Evolutionary conservation across 2,329 filamentous ascomycete species (phyloP).

Genomic region (Daldinia eschscholtzii): DNA sequence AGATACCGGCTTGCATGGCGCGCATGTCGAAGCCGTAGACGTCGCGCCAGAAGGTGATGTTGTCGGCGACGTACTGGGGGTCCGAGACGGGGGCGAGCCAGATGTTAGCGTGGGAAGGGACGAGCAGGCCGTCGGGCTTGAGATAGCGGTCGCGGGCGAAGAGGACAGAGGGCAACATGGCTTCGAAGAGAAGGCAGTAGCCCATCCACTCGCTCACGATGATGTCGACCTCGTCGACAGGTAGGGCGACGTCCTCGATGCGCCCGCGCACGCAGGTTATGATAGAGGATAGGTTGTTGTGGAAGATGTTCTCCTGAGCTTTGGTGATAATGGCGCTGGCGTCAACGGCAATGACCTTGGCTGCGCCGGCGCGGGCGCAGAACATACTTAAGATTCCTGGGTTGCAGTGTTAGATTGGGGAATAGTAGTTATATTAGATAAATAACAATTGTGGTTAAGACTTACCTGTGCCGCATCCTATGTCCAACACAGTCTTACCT

Average conservation of each 20-base stretch:
- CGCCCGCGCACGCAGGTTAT: constrained; percentile 87
- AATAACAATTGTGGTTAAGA: constrained; percentile 5
- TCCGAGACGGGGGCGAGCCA: constrained; percentile 86
- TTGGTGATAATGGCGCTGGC: constrained; percentile 91
- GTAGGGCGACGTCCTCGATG: constrained; percentile 86
- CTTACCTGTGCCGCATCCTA: constrained; percentile 82
- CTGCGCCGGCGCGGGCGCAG: constrained; percentile 89
- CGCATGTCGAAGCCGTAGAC: constrained; percentile 97
- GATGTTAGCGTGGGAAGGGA: constrained; percentile 86
- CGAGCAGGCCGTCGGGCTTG: constrained; percentile 81
- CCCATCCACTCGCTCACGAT: constrained; percentile 99
- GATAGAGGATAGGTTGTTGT: constrained; percentile 78
- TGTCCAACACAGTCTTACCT: constrained; percentile 88
- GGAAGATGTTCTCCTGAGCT: constrained; percentile 84
- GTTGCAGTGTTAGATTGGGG: constrained; percentile 2
- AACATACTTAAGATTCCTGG: constrained; percentile 91
- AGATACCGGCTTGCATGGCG: constrained; percentile 85
- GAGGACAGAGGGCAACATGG: constrained; percentile 94
- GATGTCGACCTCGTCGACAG: constrained; percentile 86
- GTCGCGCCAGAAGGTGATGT: constrained; percentile 87
- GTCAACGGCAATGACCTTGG: constrained; percentile 89
- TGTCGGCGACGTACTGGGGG: constrained; percentile 80
- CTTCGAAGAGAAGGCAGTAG: constrained; percentile 92
- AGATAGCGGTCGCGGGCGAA: constrained; percentile 91
- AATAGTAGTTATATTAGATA: too few relatives aligned